Conservation (phyloP, 768 basidiomycete species). For the Russula earlei region DNA sequence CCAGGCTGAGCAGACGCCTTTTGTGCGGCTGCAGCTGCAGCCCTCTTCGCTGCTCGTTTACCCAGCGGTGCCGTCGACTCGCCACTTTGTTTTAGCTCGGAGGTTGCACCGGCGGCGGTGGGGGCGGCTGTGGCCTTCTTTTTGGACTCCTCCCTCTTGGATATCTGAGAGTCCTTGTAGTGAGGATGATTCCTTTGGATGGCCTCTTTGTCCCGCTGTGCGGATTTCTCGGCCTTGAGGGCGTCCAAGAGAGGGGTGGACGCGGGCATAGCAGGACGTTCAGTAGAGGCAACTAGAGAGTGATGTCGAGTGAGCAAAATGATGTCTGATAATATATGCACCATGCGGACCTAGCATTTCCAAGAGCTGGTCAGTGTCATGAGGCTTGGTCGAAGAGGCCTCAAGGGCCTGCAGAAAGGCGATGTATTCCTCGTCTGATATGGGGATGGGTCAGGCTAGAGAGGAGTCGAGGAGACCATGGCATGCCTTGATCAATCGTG, state of each 20-base stretch:
- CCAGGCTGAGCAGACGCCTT: conserved; percentile 5
- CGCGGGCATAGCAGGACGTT: conserved; percentile 53
- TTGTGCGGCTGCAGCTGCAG: conserved; percentile 7
- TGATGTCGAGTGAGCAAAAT: not conserved
- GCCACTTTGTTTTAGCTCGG: conserved; percentile 19
- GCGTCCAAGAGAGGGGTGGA: conserved; percentile 91
- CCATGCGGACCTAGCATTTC: conserved; percentile 49
- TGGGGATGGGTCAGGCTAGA: not conserved
- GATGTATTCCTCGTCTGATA: conserved; percentile 68
- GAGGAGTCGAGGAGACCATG: not conserved
- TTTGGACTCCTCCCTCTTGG: conserved; percentile 34
- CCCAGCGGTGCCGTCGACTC: conserved; percentile 24
- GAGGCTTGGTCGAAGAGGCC: conserved; percentile 33
- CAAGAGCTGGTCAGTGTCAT: conserved; percentile 47
- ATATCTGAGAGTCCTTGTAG: conserved; percentile 45
- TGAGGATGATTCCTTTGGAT: conserved; percentile 66
- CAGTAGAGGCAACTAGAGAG: conserved; percentile 52
- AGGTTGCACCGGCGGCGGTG: conserved; percentile 7
- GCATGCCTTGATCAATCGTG: conserved; percentile 81
- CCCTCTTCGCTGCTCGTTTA: conserved; percentile 32
- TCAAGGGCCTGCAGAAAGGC: conserved; percentile 75
- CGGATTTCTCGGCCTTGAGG: conserved; percentile 71
- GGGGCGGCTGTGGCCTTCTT: conserved; percentile 25
- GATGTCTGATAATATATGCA: not conserved
- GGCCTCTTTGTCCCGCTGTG: conserved; percentile 60